Base-by-base conservation (phyloP, 768 basidiomycete genomes). In the Tylopilus sp. region DNA sequence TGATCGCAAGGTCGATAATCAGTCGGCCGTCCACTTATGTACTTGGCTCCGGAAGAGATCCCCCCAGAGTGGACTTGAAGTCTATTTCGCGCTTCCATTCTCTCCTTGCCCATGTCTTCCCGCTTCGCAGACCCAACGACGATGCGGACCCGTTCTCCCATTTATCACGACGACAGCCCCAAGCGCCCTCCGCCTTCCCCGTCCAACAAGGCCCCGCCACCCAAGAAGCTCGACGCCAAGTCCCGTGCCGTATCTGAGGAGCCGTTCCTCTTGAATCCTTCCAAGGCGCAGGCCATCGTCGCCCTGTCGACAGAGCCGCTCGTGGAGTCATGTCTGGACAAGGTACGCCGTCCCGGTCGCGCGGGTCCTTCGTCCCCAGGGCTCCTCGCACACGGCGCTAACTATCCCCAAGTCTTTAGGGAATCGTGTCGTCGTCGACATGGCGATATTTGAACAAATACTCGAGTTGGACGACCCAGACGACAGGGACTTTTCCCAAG, bases 381-480 rank as follows among this genome's bases (percentile, higher is more conserved):
- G n/a, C 49, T 19, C 22, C 50, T 41, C 9, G 10, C 48, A 45
- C 22, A 14, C 26, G 38, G 45, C 19, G 47, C 56, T 63, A 28
- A 69, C 41, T 17, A 33, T 24, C 21, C 26, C 41, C 34, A 49
- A 65, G 59, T 54, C 50, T 16, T 40, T 45, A 4, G 45, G 44
- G 46, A 53, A 45, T 33, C 62, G 56, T n/a, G 68, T 67, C 19
- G 72, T 83, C 33, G 83, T 98, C 63, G 83, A 97, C 68, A 82
- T 84, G 82, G 84, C 86, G 0, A 86, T 80, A 17, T 92, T 99
- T 68, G 61, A 69, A 6, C 96, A 98, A 72, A 84, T 98, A 58
- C 79, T 94, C 57, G 95, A 98, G 48, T 82, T 98, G 63, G 97
- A 92, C 67, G 94, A 93, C 3, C 25, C n/a, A 10, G 89, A 83